phyloP scores from a whole-genome alignment of 164 flowering plant genomes.

The Litsea cubeba region DNA sequence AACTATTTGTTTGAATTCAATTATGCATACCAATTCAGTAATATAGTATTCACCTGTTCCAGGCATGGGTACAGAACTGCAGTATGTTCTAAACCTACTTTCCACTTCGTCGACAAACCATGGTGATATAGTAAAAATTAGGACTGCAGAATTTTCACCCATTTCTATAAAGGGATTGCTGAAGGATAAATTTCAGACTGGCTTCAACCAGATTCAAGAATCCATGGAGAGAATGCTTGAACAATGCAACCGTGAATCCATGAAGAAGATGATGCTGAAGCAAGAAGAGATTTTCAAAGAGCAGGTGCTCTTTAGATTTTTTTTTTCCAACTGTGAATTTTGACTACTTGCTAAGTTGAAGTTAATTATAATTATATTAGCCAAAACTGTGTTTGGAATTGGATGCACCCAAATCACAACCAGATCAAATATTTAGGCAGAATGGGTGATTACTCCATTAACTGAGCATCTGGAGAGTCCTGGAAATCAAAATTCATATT shows the following conservation, averaged over 20 bases:
- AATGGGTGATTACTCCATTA: too few species aligned
- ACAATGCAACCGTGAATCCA: constrained; percentile 35
- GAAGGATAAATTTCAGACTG: constrained; percentile 7
- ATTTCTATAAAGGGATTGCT: constrained; percentile 11
- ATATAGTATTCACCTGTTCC: constrained; percentile 15
- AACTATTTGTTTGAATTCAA: too few species aligned
- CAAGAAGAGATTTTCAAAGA: constrained; percentile 64
- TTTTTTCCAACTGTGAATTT: too few species aligned
- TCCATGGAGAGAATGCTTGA: constrained; percentile 44
- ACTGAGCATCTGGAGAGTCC: too few species aligned
- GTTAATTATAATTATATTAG: too few species aligned
- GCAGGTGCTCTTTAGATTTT: constrained; percentile 35
- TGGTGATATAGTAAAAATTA: constrained; percentile 11
- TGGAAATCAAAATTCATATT: too few species aligned
- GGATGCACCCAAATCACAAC: too few species aligned
- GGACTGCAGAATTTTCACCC: constrained; percentile 20
- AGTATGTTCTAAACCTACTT: constrained; percentile 30
- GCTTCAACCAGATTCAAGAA: constrained; percentile 18
- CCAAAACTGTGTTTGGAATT: too few species aligned
- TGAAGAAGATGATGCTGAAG: constrained; percentile 51
- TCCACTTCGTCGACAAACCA: constrained; percentile 14
- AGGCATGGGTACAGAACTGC: constrained; percentile 66
- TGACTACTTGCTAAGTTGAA: too few species aligned
- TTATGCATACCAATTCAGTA: too few species aligned
- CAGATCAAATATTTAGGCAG: too few species aligned